Percentiles rank a stretch among this genome's conserved stretches.
Conservation (phyloP, 2,329 filamentous ascomycete genomes). For the Aspergillus nomiae region DNA sequence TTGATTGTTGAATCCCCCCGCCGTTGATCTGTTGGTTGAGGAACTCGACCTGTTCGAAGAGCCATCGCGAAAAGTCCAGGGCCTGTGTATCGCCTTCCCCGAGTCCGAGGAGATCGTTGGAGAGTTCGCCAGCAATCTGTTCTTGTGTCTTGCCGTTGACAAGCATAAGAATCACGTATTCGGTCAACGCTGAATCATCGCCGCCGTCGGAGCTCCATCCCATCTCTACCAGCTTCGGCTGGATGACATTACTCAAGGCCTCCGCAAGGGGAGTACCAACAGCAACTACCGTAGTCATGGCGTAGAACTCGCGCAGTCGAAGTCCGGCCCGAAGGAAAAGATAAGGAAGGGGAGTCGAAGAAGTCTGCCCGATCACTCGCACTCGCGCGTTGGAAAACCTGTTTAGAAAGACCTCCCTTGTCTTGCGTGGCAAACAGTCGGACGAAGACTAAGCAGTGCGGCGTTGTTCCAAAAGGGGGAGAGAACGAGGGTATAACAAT, state of each 20-base stretch:
- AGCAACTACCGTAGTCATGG: constrained; percentile 76
- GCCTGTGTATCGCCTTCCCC: constrained; percentile 81
- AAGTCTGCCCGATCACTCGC: constrained; percentile 6
- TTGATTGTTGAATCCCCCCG: constrained; percentile 33
- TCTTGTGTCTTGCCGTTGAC: constrained; percentile 92
- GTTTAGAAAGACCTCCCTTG: not conserved
- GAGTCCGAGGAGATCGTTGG: constrained; percentile 81
- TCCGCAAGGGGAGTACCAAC: constrained; percentile 81
- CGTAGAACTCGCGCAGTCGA: constrained; percentile 13
- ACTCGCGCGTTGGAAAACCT: constrained; percentile 18
- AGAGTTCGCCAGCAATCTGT: constrained; percentile 84
- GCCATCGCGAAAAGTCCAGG: constrained; percentile 82
- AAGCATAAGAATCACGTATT: constrained; percentile 97
- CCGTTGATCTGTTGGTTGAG: constrained; percentile 67
- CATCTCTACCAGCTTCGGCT: constrained; percentile 88
- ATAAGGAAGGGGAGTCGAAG: constrained; percentile 4
- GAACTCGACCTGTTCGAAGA: constrained; percentile 81
- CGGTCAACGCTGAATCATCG: constrained; percentile 79
- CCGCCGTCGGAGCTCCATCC: constrained; percentile 86
- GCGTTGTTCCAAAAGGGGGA: not conserved
- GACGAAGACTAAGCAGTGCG: not conserved
- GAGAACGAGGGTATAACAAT: not conserved
- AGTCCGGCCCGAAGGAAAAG: not conserved
- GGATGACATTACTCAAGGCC: constrained; percentile 78
- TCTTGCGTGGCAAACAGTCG: not conserved